Conservation (phyloP, 805 yeast species). For the Wickerhamomyces sydowiorum region DNA sequence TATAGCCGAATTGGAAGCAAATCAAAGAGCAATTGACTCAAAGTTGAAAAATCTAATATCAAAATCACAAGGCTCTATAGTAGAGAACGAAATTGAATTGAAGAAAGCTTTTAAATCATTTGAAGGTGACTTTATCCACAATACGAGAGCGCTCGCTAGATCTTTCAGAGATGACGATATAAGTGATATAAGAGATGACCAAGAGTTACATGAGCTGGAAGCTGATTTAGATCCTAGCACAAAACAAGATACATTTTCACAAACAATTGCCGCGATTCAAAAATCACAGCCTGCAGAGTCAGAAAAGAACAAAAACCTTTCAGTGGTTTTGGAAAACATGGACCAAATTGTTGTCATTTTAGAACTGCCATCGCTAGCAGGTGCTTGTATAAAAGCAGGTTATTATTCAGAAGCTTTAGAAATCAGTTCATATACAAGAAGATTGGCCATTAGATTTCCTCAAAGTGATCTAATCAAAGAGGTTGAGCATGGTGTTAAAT, state of each 20-base stretch:
- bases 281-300: conserved; percentile 16
- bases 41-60: conserved; percentile 34
- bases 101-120: conserved; percentile 24
- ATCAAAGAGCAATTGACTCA: conserved; percentile 42
- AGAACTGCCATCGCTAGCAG: conserved; percentile 77
- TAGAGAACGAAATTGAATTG: conserved; percentile 41
- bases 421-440: conserved; percentile 65
- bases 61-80: conserved; percentile 27
- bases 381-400: conserved; percentile 80
- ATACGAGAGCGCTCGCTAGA: conserved; percentile 25
- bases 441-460: conserved; percentile 67
- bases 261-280: conserved; percentile 17
- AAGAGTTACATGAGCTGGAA: conserved; percentile 18
- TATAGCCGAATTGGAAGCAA: conserved; percentile 65
- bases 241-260: conserved; percentile 25
- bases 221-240: conserved; percentile 15
- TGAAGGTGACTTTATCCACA: conserved; percentile 24
- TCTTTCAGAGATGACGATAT: conserved; percentile 25
- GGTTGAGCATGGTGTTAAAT: conserved; percentile 45
- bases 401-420: conserved; percentile 88
- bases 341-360: conserved; percentile 71
- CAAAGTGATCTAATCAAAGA: conserved; percentile 44
- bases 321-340: conserved; percentile 49
- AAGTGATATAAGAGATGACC: conserved; percentile 24
- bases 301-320: conserved; percentile 21